Conservation (phyloP, 2,329 filamentous ascomycete species). For the Beauveria sp. region DNA sequence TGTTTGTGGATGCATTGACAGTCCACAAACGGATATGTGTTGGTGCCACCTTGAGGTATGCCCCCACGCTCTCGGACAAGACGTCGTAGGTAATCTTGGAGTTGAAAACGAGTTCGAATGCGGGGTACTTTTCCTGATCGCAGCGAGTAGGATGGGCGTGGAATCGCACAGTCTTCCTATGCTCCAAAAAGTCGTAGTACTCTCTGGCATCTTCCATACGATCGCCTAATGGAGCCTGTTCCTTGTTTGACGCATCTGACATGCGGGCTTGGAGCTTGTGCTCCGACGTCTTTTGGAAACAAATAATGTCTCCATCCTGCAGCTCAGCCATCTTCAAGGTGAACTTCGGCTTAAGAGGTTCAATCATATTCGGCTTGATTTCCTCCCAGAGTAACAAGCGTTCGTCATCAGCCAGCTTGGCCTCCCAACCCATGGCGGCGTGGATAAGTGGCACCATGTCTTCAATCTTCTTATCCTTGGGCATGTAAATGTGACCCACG, state of each 20-base stretch:
- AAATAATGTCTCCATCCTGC: slow-evolving; percentile 94
- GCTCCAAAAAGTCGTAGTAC: slow-evolving; percentile 90
- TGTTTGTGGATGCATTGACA: slow-evolving; percentile 67
- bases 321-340: slow-evolving; percentile 87
- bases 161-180: slow-evolving; percentile 74
- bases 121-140: slow-evolving; percentile 50
- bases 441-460: slow-evolving; percentile 74
- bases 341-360: slow-evolving; percentile 83
- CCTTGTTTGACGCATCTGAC: slow-evolving; percentile 23
- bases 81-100: slow-evolving; percentile 87
- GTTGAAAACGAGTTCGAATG: slow-evolving; percentile 72
- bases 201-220: slow-evolving; percentile 65
- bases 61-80: slow-evolving; percentile 74
- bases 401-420: slow-evolving; percentile 58
- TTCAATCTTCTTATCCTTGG: slow-evolving; percentile 77
- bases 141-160: slow-evolving; percentile 55
- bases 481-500: slow-evolving; percentile 78
- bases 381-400: slow-evolving; percentile 78
- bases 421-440: slow-evolving; percentile 78
- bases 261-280: slow-evolving; percentile 32
- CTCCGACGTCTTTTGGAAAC: slow-evolving; percentile 67
- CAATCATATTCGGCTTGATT: slow-evolving; percentile 97
- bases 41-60: slow-evolving; percentile 66
- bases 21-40: slow-evolving; percentile 91
- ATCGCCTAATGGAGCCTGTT: slow-evolving; percentile 33